These are phyloP conservation scores for Lachancea fermentati DNA, from an alignment of 805 yeast genomes.

Conservation along the genomic window DNA sequence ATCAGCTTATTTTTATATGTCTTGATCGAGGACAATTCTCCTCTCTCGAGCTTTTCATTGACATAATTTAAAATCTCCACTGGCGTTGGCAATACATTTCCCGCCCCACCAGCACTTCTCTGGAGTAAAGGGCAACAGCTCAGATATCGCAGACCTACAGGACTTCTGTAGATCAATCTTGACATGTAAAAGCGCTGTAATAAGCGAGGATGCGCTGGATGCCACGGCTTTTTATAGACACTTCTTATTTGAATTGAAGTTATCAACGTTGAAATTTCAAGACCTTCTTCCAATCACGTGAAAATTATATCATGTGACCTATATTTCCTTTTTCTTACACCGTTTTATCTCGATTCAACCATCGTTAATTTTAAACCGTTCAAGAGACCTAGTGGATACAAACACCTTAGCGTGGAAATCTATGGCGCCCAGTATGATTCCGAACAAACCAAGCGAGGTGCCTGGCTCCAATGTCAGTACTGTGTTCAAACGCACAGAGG, in stretches of 20 bases:
- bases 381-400: background rate
- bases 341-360: background rate
- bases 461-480: conserved; percentile 22
- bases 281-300: no score
- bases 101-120: background rate
- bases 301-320: background rate
- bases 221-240: no score
- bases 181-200: background rate
- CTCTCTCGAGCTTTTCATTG: background rate
- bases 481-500: conserved; percentile 74
- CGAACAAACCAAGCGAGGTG: background rate
- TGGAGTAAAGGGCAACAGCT: background rate
- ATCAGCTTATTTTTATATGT: conserved; percentile 14
- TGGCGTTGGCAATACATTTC: background rate
- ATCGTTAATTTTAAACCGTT: background rate
- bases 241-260: no score
- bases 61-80: conserved; percentile 1
- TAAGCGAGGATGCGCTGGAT: background rate
- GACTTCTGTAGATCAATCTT: background rate
- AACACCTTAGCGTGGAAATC: background rate
- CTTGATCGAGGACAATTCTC: conserved; percentile 7
- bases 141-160: background rate
- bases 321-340: background rate
- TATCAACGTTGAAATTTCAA: no score
- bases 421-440: background rate